Base-by-base conservation (phyloP, 2,329 filamentous ascomycete species). In the Pseudogymnoascus sp. region DNA sequence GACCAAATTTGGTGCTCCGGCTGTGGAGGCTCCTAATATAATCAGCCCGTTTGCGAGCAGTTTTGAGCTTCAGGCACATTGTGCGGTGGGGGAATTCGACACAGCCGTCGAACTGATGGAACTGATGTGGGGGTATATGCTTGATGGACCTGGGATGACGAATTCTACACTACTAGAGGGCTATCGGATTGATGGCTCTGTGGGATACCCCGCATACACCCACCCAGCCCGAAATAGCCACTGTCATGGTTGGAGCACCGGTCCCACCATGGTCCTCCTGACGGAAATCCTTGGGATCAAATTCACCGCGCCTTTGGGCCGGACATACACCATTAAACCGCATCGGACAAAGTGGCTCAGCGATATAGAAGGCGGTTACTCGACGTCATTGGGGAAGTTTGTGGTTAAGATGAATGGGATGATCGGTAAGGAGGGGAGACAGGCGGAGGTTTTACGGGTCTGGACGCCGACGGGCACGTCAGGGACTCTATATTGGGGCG, bases 1-100 rank as follows among this genome's bases (percentile, higher is more conserved):
- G 78, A 75, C 71, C 4, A 69, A 70, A 3, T 77, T 76, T 65
- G 78, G 79, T n/a, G 76, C 78, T 3, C 77, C 76, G 3, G 75
- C 77, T 1, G 74, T 75, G 0, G 77, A 79, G 65, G 73, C 74
- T 1, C 70, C 68, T 2, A 68, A 71, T 38, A 76, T 76, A 4
- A 70, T 79, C 21, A 76, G 73, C 0, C 76, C 76, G 0, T 79
- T 78, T 67, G 74, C 77, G 60, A 70, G 70, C 5, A 72, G 72
- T 37, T 78, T 78, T 65, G 77, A 79, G 61, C 65, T 79, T 3
- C 74, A 77, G 61, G 76, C 74, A 1, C 75, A 80, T 66, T 74
- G 75, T 49, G 69, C 74, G 3, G 75, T 77, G 8, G 71, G 70
- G 16, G 66, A 76, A 5, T 71, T 73, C 0, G 68, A 74, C 8